A percentile compares a stretch with the other conserved stretches of the same genome.
phyloP scores from a whole-genome alignment of 768 basidiomycete species.

The Lentinus brumalis region DNA sequence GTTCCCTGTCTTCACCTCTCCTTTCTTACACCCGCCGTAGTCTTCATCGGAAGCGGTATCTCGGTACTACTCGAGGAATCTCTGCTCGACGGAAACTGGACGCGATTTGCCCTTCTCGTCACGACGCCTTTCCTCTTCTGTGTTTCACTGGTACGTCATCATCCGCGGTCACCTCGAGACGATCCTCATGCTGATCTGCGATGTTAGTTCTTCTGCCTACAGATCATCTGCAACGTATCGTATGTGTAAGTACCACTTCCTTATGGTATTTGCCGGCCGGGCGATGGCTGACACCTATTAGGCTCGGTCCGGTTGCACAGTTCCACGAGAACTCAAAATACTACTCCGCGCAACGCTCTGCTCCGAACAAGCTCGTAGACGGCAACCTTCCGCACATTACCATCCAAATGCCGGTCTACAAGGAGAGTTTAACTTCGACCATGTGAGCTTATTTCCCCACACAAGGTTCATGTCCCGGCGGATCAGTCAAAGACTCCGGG shows the following conservation, averaged over 20 bases:
- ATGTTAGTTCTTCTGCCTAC: conserved; percentile 69
- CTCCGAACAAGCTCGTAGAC: conserved; percentile 63
- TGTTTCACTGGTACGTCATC: conserved; percentile 62
- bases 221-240: conserved; percentile 63
- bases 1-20: background rate
- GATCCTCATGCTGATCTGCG: background rate
- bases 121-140: conserved; percentile 76
- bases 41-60: conserved; percentile 67
- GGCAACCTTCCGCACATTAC: conserved; percentile 70
- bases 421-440: conserved; percentile 78
- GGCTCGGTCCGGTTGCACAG: conserved; percentile 85
- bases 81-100: conserved; percentile 62
- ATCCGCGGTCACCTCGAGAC: background rate
- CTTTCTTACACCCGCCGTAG: conserved; percentile 35
- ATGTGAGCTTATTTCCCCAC: conserved; percentile 53
- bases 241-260: conserved; percentile 53
- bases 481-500: too few relatives aligned
- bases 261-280: background rate
- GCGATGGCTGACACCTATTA: conserved; percentile 26
- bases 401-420: conserved; percentile 87
- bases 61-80: conserved; percentile 64
- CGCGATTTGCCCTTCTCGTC: conserved; percentile 64
- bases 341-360: conserved; percentile 71
- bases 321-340: conserved; percentile 83
- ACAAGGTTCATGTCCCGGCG: too few relatives aligned